Conservation (phyloP, 2,329 filamentous ascomycete species). For the Dactylonectria macrodidyma region DNA sequence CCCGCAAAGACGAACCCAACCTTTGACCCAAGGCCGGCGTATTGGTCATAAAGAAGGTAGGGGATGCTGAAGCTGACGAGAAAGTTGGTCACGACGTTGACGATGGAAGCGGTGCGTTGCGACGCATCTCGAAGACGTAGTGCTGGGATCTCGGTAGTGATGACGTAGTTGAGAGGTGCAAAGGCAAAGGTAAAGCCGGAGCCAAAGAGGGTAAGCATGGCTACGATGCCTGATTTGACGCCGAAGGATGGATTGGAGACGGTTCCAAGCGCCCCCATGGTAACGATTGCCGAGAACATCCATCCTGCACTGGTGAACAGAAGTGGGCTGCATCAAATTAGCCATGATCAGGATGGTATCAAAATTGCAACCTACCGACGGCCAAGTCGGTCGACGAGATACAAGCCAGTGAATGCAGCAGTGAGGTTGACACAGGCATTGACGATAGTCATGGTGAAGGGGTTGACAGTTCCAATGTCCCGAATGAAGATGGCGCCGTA, state of each 20-base stretch:
- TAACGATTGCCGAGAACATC: conserved; percentile 41
- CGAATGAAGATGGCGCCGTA: conserved; percentile 44
- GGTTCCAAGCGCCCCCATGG: conserved; percentile 45
- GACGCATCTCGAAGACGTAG: conserved; percentile 20
- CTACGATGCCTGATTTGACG: conserved; percentile 42
- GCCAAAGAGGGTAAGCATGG: conserved; percentile 46
- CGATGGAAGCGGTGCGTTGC: not conserved
- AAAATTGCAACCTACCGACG: conserved; percentile 11
- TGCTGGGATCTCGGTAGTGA: conserved; percentile 40
- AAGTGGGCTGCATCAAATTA: not conserved
- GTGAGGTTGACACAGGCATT: conserved; percentile 38
- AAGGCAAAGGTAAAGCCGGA: conserved; percentile 27
- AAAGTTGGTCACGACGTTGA: conserved; percentile 6
- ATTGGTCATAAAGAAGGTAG: not conserved
- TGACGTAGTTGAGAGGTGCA: conserved; percentile 36
- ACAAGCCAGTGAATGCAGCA: conserved; percentile 4
- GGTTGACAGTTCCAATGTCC: conserved; percentile 41
- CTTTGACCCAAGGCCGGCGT: not conserved
- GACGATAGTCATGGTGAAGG: conserved; percentile 45
- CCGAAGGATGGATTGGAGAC: conserved; percentile 26
- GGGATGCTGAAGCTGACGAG: not conserved
- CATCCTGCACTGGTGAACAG: conserved; percentile 39
- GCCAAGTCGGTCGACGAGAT: conserved; percentile 1
- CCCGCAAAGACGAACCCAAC: conserved; percentile 13
- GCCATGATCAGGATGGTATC: not conserved